Conservation (phyloP, 2,329 filamentous ascomycete genomes). For the Nemania sp. region DNA sequence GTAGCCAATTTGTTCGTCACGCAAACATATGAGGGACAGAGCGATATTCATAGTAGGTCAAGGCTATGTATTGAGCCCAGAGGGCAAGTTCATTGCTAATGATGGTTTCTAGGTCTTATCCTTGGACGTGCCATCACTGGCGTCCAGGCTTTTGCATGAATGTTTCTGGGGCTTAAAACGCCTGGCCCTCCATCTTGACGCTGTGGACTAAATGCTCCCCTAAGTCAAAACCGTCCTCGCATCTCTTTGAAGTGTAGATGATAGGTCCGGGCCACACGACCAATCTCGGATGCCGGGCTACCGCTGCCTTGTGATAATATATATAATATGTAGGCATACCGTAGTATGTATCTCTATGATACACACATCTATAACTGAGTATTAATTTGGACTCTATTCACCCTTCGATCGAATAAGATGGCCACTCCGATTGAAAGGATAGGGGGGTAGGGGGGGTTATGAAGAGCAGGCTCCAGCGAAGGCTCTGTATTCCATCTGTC, state of each 20-base stretch:
- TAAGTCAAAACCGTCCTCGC: not conserved
- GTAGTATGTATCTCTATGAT: too few relatives aligned
- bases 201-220: not conserved
- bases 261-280: not conserved
- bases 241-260: too few relatives aligned
- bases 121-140: slow-evolving; percentile 70
- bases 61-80: not conserved
- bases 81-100: slow-evolving; percentile 11
- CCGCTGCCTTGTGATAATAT: not conserved
- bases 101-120: slow-evolving; percentile 59
- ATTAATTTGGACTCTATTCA: too few relatives aligned
- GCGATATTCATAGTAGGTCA: slow-evolving; percentile 89
- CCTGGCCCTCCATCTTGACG: not conserved
- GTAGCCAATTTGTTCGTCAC: slow-evolving; percentile 96
- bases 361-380: too few relatives aligned
- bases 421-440: too few relatives aligned
- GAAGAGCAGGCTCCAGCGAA: too few relatives aligned
- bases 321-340: too few relatives aligned
- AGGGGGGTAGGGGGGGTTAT: too few relatives aligned
- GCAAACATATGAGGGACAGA: slow-evolving; percentile 97
- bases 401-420: too few relatives aligned
- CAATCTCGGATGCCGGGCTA: not conserved
- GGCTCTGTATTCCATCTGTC: too few relatives aligned
- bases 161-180: not conserved
- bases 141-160: slow-evolving; percentile 72